Evolutionary conservation across 2,329 filamentous ascomycete genomes (phyloP), one percentile per base, ranked within the genome.

Genomic region (Pyrenophora teres): DNA sequence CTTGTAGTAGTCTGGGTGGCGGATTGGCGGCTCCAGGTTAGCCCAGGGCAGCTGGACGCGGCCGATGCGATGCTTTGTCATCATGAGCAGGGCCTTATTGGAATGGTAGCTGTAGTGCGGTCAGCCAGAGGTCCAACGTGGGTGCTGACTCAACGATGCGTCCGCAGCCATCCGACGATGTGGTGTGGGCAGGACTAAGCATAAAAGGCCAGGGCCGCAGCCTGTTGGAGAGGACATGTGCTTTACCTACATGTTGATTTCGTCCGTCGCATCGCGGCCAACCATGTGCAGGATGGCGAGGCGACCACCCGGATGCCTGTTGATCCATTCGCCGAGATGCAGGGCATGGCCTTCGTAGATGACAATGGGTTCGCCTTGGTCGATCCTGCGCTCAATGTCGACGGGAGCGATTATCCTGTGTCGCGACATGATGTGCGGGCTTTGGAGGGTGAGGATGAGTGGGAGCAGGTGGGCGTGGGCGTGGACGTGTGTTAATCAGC

Each of bases 241-340:
- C 40, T 23, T 21, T 31, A 56, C 68, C 76, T 80, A 84, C 82
- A 78, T 80, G 56, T 80, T 80, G 61, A 84, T 84, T 64, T 85
- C 82, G 63, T 83, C 80, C 16, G 81, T 83, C 19, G 82, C 81
- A 70, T 85, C 82, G 68, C 76, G 77, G 48, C 82, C 82, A 3
- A 84, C 80, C 81, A 84, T 85, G 72, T 87, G 84, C 56, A 82
- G 65, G 54, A 86, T 84, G 16, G 83, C 81, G 21, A 86, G 72
- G 12, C 76, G 73, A 27, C 84, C 84, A 16, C 84, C 84, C 0
- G 84, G 84, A 61, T 87, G 84, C 49, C 73, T 78, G 47, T 79
- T 67, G 59, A 86, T 76, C 84, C 84, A 87, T 37, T 75, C 72
- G 61, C 84, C 81, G 32, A 87, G 78, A 49, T 77, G 76, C 59